Evolutionary conservation across 164 flowering plant genomes (phyloP), one percentile per base, ranked within the genome.

Genomic region (Vitis labrusca): DNA sequence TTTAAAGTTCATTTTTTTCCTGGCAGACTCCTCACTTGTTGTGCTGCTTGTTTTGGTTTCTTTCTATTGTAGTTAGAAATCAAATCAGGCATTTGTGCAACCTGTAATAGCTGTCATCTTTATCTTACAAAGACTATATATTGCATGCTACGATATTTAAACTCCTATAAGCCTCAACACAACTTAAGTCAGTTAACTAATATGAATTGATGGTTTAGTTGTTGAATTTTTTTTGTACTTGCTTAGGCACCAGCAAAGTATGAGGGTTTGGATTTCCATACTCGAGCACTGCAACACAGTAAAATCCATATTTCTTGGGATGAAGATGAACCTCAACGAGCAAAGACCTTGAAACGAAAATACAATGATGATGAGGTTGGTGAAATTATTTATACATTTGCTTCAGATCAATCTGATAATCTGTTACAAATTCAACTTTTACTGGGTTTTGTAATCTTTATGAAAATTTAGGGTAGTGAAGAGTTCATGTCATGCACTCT

Each of bases 271-370:
- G 82, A 93, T 82, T 93, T 91, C 77, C 82, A 85, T 37, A 93
- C 97, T 58, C 78, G 76, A 69, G 96, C 88, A 27, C 80, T 95
- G 80, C 97, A 90, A 73, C 91, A 82, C 11, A 96, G 89, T 74
- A 90, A 85, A 60, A 68, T 85, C 69, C 70, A 78, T 61, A 79
- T 88, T 63, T 75, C 97, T 8, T 93, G 98, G 98, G 99, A 96
- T 82, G 97, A 91, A 65, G 98, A 96, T 83, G 99, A 93, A 70
- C 98, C 98, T 7, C 82, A 87, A 9, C 91, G 98, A 50, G 76
- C 62, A 11, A 91, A 83, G 83, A 81, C 81, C 65, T 74, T 93
- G 80, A 91, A 84, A 70, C 81, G 89, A 50, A 89, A 83, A 64
- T 85, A 86, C 51, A 86, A 82, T 77, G 87, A 77, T 67, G 86